Percentiles rank a stretch among this genome's conserved stretches.
Conservation (phyloP, 1,139 yeast species). For the Protomyces pachydermus region DNA sequence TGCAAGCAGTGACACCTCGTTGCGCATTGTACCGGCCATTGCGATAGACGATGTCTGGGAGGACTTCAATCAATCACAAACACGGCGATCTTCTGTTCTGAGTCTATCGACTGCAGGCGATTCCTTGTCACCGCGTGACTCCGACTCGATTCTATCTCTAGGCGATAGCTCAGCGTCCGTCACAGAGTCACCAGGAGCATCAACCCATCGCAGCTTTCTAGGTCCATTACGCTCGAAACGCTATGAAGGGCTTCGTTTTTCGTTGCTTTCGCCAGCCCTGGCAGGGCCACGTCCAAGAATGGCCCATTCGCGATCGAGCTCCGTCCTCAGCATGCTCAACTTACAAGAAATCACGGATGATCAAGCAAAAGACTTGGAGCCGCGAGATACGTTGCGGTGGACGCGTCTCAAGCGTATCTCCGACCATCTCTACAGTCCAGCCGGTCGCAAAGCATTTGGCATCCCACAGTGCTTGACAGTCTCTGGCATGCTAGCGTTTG, state of each 20-base stretch:
- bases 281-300: conserved; percentile 28
- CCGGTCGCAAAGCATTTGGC: conserved; percentile 48
- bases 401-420: conserved; percentile 45
- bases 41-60: neutral
- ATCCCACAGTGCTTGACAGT: conserved; percentile 48
- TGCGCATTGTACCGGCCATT: neutral
- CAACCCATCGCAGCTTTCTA: conserved; percentile 21
- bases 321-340: conserved; percentile 28
- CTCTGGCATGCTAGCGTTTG: conserved; percentile 54
- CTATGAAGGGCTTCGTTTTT: conserved; percentile 29
- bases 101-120: conserved; percentile 5
- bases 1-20: neutral
- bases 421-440: conserved; percentile 42
- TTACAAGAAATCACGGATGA: conserved; percentile 27
- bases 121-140: conserved; percentile 10
- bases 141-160: neutral
- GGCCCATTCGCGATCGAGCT: conserved; percentile 26
- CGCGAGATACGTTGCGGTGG: conserved; percentile 45
- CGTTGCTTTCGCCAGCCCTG: conserved; percentile 30
- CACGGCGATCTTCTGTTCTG: conserved; percentile 29
- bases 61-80: neutral
- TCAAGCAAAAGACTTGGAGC: conserved; percentile 9
- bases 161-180: neutral
- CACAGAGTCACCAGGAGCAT: neutral
- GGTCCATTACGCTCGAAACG: conserved; percentile 30